These are phyloP conservation scores for Suhomyces pyralidae DNA, from an alignment of 805 yeast genomes.

Conservation along the genomic window DNA sequence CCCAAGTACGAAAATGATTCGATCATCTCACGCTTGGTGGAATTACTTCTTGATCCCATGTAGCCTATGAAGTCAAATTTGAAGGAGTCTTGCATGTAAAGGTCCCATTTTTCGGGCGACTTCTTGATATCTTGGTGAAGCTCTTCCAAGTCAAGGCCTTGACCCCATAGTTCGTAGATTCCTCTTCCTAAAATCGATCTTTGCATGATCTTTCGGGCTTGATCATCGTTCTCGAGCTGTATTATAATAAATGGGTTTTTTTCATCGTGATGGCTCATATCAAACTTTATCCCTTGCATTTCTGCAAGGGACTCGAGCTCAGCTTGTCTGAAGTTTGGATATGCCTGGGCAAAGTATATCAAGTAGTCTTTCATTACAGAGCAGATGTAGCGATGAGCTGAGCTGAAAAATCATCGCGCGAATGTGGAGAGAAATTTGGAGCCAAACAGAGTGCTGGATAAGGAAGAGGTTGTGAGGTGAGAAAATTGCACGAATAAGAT, in stretches of 20 bases:
- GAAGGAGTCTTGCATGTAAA: slow-evolving; percentile 52
- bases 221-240: slow-evolving; percentile 59
- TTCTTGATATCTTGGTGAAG: slow-evolving; percentile 49
- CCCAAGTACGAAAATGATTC: slow-evolving; percentile 69
- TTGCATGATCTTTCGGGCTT: slow-evolving; percentile 60
- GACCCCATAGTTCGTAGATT: slow-evolving; percentile 84
- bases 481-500: neutral
- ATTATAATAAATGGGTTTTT: slow-evolving; percentile 70
- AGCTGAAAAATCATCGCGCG: neutral
- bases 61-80: slow-evolving; percentile 80
- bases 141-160: slow-evolving; percentile 52
- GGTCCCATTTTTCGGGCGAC: slow-evolving; percentile 31
- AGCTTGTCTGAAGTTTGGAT: slow-evolving; percentile 71
- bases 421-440: neutral
- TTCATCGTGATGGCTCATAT: slow-evolving; percentile 56
- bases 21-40: slow-evolving; percentile 56
- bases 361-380: slow-evolving; percentile 55
- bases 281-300: slow-evolving; percentile 52
- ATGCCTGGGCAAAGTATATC: slow-evolving; percentile 82
- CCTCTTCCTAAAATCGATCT: slow-evolving; percentile 71
- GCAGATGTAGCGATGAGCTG: neutral
- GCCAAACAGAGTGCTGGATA: neutral
- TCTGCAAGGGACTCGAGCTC: slow-evolving; percentile 85
- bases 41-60: slow-evolving; percentile 58
- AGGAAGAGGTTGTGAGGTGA: neutral